A percentile compares a stretch with the other conserved stretches of the same genome.
phyloP scores from a whole-genome alignment of 106 monocot species.

The Dendrobium officinale region DNA sequence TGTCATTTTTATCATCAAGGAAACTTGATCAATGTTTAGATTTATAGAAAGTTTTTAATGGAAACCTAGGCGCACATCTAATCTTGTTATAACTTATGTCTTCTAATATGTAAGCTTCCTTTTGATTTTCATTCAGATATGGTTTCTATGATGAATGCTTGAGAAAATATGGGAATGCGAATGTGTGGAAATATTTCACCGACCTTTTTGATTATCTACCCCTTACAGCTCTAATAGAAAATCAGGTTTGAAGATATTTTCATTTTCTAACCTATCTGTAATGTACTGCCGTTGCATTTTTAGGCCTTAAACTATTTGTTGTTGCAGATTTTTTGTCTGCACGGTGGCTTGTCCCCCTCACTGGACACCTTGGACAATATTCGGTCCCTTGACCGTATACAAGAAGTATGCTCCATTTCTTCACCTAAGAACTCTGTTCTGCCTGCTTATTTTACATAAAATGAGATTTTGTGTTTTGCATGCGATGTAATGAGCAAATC shows the following conservation, averaged over 20 bases:
- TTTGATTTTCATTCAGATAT: conserved; percentile 38
- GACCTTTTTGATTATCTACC: conserved; percentile 78
- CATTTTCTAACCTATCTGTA: neutral
- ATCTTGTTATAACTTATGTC: neutral
- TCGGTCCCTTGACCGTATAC: conserved; percentile 64
- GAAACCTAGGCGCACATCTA: neutral
- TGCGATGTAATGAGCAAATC: neutral
- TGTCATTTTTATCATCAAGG: neutral
- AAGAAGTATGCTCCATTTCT: conserved; percentile 39
- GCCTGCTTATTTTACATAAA: neutral
- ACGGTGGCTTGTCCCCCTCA: conserved; percentile 71
- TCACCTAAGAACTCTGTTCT: neutral
- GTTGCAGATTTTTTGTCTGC: conserved; percentile 56
- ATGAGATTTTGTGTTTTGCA: neutral
- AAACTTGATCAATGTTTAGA: neutral
- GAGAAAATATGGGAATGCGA: conserved; percentile 82
- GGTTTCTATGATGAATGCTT: conserved; percentile 83
- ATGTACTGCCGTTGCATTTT: neutral
- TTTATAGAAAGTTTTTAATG: neutral
- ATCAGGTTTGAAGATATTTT: conserved; percentile 38
- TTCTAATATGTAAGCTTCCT: neutral
- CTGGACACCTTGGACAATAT: conserved; percentile 67
- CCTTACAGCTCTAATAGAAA: conserved; percentile 72
- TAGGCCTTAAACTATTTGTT: neutral
- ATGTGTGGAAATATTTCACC: conserved; percentile 83